Evolutionary conservation across 179 eudicot species (phyloP), one percentile per base, ranked within the genome.

Genomic region (Camellia oleifera): DNA sequence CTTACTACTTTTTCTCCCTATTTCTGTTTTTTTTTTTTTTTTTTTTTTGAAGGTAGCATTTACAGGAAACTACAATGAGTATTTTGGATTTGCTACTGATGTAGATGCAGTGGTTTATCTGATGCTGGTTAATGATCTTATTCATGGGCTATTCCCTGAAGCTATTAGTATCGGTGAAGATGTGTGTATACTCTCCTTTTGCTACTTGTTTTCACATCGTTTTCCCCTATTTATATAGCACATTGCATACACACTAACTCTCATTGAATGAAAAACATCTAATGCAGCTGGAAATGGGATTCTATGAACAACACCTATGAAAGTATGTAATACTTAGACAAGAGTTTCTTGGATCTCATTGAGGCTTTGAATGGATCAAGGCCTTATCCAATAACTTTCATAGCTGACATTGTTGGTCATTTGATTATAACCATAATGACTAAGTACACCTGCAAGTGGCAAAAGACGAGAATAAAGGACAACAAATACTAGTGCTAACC

Each of bases 41-140:
- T 54, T 45, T 7, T 32, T 40, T 13, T 20, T 13, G 23, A 14
- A 96, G 97, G 86, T 94, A 75, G 88, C 83, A 42, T 94, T 96
- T 82, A 94, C 96, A 17, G 99, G 99, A 84, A 94, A 96, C 86
- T 96, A 94, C 84, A 79, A 76, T 0, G 99, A 94, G 84, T 96
- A 96, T 84, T 96, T 96, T 85, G 97, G 99, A 50, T 80, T 82
- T 64, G 84, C 94, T 67, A 96, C 97, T 6, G 98, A 96, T 88
- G 93, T 96, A 60, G 99, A 96, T 82, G 99, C 98, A 78, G 93
- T 96, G 74, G 91, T 89, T 82, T 96, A 92, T 88, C 84, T 94
- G 73, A 96, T 96, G 98, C 90, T 96, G 86, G 99, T 94, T 83
- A 96, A 96, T 86, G 99, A 94, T 88, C 84, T 96, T 70, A 94